Base-by-base conservation (phyloP, 2,329 filamentous ascomycete species). In the Penicillium sp. region DNA sequence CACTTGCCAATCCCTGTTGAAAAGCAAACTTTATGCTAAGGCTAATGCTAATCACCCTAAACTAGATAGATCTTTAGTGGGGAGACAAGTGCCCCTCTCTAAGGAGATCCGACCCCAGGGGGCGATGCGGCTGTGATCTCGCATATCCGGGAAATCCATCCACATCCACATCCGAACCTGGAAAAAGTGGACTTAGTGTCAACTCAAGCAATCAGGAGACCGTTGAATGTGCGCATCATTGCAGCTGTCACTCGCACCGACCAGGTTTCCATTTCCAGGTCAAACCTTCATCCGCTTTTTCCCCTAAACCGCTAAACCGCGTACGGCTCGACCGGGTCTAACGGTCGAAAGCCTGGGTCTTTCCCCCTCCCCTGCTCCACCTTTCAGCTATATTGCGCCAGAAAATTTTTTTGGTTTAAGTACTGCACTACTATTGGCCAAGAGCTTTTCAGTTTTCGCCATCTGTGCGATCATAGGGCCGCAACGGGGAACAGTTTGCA, bases 181-280 rank as follows among this genome's bases (percentile, higher is more conserved):
- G 38, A 41, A 28, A 41, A 28, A 41, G 13, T 23, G 13, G 38
- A 24, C 12, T 15, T 24, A 10, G 23, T 27, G 60, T 55, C 54
- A 47, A 47, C 44, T 35, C 18, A 20, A 37, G 12, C 9, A 15
- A 6, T 7, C 32, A 2, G 15, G 8, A 29, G 9, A 23, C 15
- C 15, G 15, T 32, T 32, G 52, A 63, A 65, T 67, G 64, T 63
- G 63, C 65, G 65, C 59, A 66, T 64, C 64, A 66, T 63, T 60
- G 59, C 64, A 59, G 60, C 61, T 60, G 46, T 42, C 46, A 66
- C 58, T 57, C 49, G 55, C 60, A 54, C 53, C 47, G 52, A 59
- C 61, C 55, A 52, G 15, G 15, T 18, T 18, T 18, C 15, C 15
- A 18, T 18, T 18, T 18, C 20, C 20, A 23, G 20, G 20, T 18